Conservation (phyloP, 805 yeast species). For the Zygotorulaspora chibaensis region DNA sequence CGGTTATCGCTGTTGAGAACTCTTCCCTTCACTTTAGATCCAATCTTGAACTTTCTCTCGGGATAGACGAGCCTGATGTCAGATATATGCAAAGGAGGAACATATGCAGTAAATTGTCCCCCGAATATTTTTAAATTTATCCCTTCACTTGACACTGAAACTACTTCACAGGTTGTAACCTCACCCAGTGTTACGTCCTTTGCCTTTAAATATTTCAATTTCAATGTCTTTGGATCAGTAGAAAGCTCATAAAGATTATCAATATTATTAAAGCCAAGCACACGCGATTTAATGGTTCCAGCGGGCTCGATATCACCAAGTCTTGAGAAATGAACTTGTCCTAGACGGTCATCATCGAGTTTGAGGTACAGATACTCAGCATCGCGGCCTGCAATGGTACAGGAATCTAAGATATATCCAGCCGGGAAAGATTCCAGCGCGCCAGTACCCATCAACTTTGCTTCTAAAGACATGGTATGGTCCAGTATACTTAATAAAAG, state of each 20-base stretch:
- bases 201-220: slow-evolving; percentile 59
- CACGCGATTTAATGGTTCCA: slow-evolving; percentile 66
- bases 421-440: slow-evolving; percentile 66
- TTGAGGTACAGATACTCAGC: slow-evolving; percentile 52
- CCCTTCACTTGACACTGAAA: slow-evolving; percentile 57
- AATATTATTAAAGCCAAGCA: slow-evolving; percentile 59
- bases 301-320: slow-evolving; percentile 45
- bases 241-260: slow-evolving; percentile 69
- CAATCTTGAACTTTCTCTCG: slow-evolving; percentile 85
- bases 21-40: slow-evolving; percentile 74
- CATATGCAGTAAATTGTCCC: slow-evolving; percentile 64
- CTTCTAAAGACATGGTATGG: slow-evolving; percentile 39
- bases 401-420: slow-evolving; percentile 58
- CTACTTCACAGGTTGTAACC: slow-evolving; percentile 54
- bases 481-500: slow-evolving; percentile 58
- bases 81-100: slow-evolving; percentile 70
- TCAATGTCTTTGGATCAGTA: slow-evolving; percentile 59
- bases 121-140: slow-evolving; percentile 61
- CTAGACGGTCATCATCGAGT: slow-evolving; percentile 52
- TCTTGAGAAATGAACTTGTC: slow-evolving; percentile 77
- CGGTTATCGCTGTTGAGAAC: slow-evolving; percentile 48
- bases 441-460: slow-evolving; percentile 18
- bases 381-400: slow-evolving; percentile 58
- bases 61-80: slow-evolving; percentile 84
- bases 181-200: slow-evolving; percentile 78